Base-by-base conservation (phyloP, 345 rosid genomes). In the Eucalyptus tenuipes region DNA sequence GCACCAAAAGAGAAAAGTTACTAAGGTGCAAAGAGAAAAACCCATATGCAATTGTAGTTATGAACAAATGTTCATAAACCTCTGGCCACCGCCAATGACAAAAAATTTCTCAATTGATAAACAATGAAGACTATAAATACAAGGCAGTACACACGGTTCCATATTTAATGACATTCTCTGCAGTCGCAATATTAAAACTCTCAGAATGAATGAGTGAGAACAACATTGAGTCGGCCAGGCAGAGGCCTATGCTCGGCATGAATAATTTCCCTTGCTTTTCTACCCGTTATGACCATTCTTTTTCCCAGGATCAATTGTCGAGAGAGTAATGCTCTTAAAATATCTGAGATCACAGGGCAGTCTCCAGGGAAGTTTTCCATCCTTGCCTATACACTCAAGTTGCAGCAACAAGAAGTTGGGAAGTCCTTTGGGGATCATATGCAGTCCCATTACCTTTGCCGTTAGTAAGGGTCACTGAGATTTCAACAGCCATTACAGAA, bases 241-340 rank as follows among this genome's bases (percentile, higher is more conserved):
- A 97, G 94, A 52, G 99, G 99, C 24, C 93, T 92, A 57, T 93
- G 86, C 90, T 92, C 91, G 27, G 87, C 88, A 49, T 95, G 96
- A 88, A 98, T 94, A 88, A 96, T 97, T 90, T 96, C 98, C 98
- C 99, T 94, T 27, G 99, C 94, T 91, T 95, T 97, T 86, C 99
- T 93, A 87, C 99, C 97, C 97, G 94, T 97, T 85, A 96, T 93
- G 71, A 98, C 92, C 6, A 89, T 98, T 98, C 94, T 91, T 97
- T 90, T 95, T 97, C 91, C 93, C 93, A 71, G 93, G 88, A 93
- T 97, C 99, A 8, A 91, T 87, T 7, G 97, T 93, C 9, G 93
- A 90, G 89, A 91, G 22, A 33, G 97, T 95, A 48, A 96, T 37
- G 25, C 95, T 95, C 92, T 95, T 93, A 92, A 96, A 96, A 90